Evolutionary conservation across 306 rosid species (phyloP).

Genomic region (Castanea mollissima): DNA sequence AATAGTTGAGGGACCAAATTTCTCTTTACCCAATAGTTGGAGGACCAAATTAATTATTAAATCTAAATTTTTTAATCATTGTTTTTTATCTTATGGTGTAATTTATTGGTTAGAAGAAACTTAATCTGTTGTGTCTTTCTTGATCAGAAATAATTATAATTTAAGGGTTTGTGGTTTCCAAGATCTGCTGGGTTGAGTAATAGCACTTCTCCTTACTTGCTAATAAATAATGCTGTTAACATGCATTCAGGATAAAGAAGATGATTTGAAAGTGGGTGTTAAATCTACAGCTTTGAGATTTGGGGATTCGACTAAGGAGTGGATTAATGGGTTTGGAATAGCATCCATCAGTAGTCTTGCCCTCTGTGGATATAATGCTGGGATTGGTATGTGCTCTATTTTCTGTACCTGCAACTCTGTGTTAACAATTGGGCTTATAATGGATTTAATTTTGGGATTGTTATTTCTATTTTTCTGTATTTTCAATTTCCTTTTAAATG

Average conservation of each 20-base stretch:
- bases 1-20: too few species aligned
- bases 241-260: constrained; percentile 80
- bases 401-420: background rate
- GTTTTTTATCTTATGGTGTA: too few species aligned
- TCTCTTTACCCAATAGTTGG: too few species aligned
- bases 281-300: constrained; percentile 95
- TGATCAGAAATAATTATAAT: background rate
- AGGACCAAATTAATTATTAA: too few species aligned
- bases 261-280: constrained; percentile 87
- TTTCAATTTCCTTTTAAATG: background rate
- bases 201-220: background rate
- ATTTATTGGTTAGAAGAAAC: background rate
- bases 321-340: constrained; percentile 76
- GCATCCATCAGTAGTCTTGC: constrained; percentile 74
- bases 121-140: background rate
- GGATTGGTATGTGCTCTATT: constrained; percentile 46
- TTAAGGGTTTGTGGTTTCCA: background rate
- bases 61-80: too few species aligned
- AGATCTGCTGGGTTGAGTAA: background rate
- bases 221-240: background rate
- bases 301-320: constrained; percentile 76
- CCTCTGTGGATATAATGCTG: constrained; percentile 76
- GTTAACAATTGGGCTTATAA: constrained; percentile 1
- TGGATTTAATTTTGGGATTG: background rate
- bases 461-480: background rate